Conservation (phyloP, 306 rosid species). For the Psophocarpus tetragonolobus region DNA sequence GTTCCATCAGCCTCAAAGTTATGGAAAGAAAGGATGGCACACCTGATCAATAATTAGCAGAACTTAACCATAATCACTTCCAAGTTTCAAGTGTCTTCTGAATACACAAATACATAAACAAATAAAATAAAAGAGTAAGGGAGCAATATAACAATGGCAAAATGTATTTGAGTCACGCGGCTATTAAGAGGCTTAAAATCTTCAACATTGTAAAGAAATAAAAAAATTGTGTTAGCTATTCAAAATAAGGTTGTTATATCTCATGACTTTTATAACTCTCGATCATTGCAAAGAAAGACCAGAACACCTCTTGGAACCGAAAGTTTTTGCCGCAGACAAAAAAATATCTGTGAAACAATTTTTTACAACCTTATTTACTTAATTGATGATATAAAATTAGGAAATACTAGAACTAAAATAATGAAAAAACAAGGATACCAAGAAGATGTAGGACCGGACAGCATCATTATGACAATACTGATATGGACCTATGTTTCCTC, state of each 20-base stretch:
- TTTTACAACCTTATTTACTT: not conserved
- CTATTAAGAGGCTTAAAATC: constrained; percentile 6
- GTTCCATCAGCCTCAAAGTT: constrained; percentile 51
- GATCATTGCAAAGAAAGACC: constrained; percentile 21
- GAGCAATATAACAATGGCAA: not conserved
- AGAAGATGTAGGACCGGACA: not conserved
- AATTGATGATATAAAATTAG: not conserved
- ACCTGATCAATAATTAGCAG: constrained; percentile 51
- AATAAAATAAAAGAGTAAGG: constrained; percentile 13
- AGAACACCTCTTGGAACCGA: not conserved
- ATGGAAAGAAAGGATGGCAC: constrained; percentile 49
- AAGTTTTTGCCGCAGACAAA: not conserved
- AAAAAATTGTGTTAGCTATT: not conserved
- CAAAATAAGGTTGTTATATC: not conserved
- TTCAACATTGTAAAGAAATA: constrained; percentile 8
- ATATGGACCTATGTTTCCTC: not conserved
- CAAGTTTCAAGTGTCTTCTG: constrained; percentile 22
- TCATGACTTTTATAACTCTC: not conserved
- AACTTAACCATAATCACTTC: constrained; percentile 26
- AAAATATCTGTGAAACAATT: not conserved
- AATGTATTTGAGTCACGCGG: not conserved
- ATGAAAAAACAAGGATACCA: not conserved
- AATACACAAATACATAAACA: constrained; percentile 8
- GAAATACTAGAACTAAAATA: not conserved
- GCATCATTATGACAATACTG: not conserved